phyloP scores from a whole-genome alignment of 2,329 filamentous ascomycete species.

The Thielaviopsis cerberus region DNA sequence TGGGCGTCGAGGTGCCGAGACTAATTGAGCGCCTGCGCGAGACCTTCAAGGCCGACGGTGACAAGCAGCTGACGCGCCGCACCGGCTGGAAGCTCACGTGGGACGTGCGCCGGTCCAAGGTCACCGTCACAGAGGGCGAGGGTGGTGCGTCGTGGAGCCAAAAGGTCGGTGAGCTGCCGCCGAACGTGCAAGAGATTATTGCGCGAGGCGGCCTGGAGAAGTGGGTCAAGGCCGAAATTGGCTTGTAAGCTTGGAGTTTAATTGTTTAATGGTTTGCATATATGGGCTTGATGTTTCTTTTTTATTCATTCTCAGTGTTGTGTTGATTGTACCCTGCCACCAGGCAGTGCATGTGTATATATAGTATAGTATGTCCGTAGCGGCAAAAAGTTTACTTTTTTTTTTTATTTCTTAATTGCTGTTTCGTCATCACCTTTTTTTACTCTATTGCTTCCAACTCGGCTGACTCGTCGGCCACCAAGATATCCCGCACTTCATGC shows the following conservation, averaged over 20 bases:
- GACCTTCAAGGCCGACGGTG: slow-evolving; percentile 12
- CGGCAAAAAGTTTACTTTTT: not conserved
- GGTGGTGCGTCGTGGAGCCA: slow-evolving; percentile 53
- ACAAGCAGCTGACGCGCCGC: slow-evolving; percentile 44
- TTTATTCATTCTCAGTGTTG: not conserved
- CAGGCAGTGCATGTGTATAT: not conserved
- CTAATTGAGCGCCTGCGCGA: slow-evolving; percentile 48
- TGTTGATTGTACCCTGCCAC: not conserved
- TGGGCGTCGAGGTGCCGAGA: slow-evolving; percentile 51
- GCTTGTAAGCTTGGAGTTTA: not conserved
- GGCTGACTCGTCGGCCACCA: not conserved
- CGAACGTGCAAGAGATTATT: slow-evolving; percentile 76
- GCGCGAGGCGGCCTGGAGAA: slow-evolving; percentile 59
- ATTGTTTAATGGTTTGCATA: not conserved
- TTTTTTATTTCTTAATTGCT: not conserved
- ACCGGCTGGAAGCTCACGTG: slow-evolving; percentile 72
- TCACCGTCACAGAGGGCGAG: slow-evolving; percentile 52
- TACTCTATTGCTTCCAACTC: too few relatives aligned
- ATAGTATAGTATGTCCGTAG: not conserved
- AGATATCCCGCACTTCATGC: not conserved
- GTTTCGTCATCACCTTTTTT: not conserved
- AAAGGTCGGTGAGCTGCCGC: slow-evolving; percentile 65
- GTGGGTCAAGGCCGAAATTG: slow-evolving; percentile 60
- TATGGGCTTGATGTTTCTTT: not conserved
- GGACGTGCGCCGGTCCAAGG: slow-evolving; percentile 56